These are phyloP conservation scores for Coelastrella sp. DNA, from an alignment of 139 green algal species.

Conservation along the genomic window DNA sequence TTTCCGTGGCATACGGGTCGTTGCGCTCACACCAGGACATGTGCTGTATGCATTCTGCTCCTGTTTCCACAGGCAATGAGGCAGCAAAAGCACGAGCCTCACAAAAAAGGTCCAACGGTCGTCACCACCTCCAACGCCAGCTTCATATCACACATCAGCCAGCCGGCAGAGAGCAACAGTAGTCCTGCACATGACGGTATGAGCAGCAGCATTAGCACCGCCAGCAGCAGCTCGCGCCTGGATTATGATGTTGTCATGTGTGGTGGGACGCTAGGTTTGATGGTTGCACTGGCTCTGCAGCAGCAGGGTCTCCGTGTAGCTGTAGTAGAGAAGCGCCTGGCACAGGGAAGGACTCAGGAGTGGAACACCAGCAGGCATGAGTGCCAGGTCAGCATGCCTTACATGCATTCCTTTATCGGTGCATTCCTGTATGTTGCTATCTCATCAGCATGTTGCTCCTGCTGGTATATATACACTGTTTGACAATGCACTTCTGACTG, in stretches of 20 bases:
- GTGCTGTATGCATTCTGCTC: no score
- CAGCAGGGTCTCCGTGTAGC: conserved; percentile 64
- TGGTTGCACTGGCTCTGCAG: conserved; percentile 84
- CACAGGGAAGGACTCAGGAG: conserved; percentile 69
- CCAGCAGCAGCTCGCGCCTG: conserved; percentile 1
- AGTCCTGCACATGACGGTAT: no score
- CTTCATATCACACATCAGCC: background rate
- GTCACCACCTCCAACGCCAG: conserved; percentile 31
- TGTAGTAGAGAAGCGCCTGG: conserved; percentile 71
- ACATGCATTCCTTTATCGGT: background rate
- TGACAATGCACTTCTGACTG: no score
- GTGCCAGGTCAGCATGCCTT: conserved; percentile 51
- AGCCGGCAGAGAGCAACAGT: no score
- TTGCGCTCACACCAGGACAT: no score
- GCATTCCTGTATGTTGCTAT: no score
- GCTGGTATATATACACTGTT: no score
- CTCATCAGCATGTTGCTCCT: no score
- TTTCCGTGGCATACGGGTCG: no score
- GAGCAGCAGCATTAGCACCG: background rate
- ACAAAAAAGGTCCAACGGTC: conserved; percentile 59
- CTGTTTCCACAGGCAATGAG: conserved; percentile 55
- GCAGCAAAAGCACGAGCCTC: conserved; percentile 56
- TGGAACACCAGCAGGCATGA: conserved; percentile 89
- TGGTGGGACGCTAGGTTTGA: conserved; percentile 90
- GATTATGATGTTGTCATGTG: conserved; percentile 87